Percentiles rank a stretch among this genome's conserved stretches.
Conservation (phyloP, 768 basidiomycete species). For the Suillus decipiens region DNA sequence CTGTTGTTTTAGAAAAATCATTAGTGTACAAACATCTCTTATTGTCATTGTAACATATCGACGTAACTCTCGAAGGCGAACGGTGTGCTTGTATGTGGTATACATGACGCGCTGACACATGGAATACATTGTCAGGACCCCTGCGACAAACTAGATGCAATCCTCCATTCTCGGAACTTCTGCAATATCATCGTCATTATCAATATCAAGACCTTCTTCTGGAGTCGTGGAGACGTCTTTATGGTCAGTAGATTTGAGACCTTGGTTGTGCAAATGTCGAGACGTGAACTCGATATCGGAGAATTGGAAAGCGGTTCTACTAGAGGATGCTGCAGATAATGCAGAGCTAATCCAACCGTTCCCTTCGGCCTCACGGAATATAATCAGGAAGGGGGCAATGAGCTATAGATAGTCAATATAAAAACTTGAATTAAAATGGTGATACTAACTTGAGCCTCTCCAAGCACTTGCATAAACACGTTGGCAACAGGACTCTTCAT, state of each 20-base stretch:
- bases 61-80: no score
- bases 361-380: slow-evolving; percentile 40
- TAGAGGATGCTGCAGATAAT: slow-evolving; percentile 10
- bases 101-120: neutral
- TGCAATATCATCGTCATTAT: neutral
- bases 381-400: slow-evolving; percentile 40
- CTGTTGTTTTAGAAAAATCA: no score
- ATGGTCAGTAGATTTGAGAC: neutral
- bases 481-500: slow-evolving; percentile 27
- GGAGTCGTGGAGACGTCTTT: neutral
- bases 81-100: no score
- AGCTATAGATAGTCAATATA: slow-evolving; percentile 21
- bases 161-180: slow-evolving; percentile 2
- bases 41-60: no score
- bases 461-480: slow-evolving; percentile 35
- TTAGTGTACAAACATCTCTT: no score
- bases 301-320: slow-evolving; percentile 16
- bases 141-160: neutral
- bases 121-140: neutral
- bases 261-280: slow-evolving; percentile 2
- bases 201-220: neutral
- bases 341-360: slow-evolving; percentile 35
- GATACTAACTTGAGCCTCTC: slow-evolving; percentile 33
- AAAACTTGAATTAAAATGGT: neutral
- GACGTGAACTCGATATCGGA: slow-evolving; percentile 29